Base-by-base conservation (phyloP, 2,329 filamentous ascomycete species). In the Colletotrichum australisinense region DNA sequence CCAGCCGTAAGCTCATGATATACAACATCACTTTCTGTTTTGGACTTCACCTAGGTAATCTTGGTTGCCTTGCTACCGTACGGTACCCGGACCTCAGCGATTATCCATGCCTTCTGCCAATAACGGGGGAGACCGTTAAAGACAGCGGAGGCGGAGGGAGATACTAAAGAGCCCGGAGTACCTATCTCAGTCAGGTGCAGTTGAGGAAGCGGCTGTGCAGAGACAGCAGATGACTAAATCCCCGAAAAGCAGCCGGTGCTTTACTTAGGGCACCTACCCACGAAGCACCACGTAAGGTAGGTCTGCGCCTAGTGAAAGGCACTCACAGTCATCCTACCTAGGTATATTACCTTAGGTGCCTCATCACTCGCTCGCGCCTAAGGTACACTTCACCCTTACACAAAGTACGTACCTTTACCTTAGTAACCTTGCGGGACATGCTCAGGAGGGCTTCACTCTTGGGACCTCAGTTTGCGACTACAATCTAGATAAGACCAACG, bases 191-290 rank as follows among this genome's bases (percentile, higher is more conserved):
- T 35, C 14, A n/a, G 8, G n/a, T 49, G 59, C 32, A 9, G 56
- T 46, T 24, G 7, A 28, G 28, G 35, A 28, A 24, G 66, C 58
- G 66, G 46, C 66, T 30, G 58, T 63, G 66, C 58, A 63, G 46
- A 26, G 30, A 60, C 38, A 6, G 28, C 42, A 49, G 19, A 30
- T 26, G 24, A 35, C 19, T n/a, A 22, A 66, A 49, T 59, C 22
- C 67, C 67, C 62, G 55, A 70, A 67, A 63, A 70, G 63, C 62
- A 42, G 55, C 63, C 68, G 55, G 42, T 26, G 2, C 32, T 6
- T 55, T 28, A 28, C 26, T 26, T 28, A 6, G 26, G 26, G 26
- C 26, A 28, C 26, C 26, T 28, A 28, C 26, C 26, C 26, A 28
- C 26, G 5, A 28, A 28, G 26, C 1, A 28, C 26, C 26, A 28